Evolutionary conservation across 2,329 filamentous ascomycete species (phyloP), one percentile per base, ranked within the genome.

Genomic region (Teratosphaeria zuluensis): DNA sequence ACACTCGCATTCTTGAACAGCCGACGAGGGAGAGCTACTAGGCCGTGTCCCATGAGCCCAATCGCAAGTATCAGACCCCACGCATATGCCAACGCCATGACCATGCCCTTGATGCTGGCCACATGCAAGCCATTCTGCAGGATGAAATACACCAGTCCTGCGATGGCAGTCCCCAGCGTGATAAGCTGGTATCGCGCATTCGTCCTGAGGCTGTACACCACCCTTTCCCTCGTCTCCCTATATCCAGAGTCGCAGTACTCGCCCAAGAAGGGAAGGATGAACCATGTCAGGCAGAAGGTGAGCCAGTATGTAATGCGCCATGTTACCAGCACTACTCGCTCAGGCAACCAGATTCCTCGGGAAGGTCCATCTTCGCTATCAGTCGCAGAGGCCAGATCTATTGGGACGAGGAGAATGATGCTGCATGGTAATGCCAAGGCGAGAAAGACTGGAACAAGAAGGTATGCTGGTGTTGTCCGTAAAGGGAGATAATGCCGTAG

Each of bases 221-320:
- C 75, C 63, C 90, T 86, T 66, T 85, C 87, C 72, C 86, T 88
- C 3, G 91, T 87, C 62, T 96, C 90, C 66, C 91, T 87, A 72
- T 96, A 95, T 57, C 94, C 94, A 31, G 92, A 89, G 74, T 97
- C 94, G 74, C 89, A 87, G 74, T 96, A 99, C 74, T 97, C 92
- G 73, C 88, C 94, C 58, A 99, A 84, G 55, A 97, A 83, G 14
- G 94, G 94, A 38, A 99, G 85, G 62, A 99, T 90, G 62, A 91
- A 92, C 94, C 94, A 99, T 58, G 92, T 97, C 69, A 99, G 77
- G 55, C 86, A 85, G 75, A 99, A 99, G 0, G 92, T 97, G 58
- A 99, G 80, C 94, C 94, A 99, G 76, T 99, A 99, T 21, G 88
- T 87, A 64, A 99, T 92, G 70, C 92, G 84, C 94, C 94, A 99